Base-by-base conservation (phyloP, 2,329 filamentous ascomycete species). In the Truncatella angustata region DNA sequence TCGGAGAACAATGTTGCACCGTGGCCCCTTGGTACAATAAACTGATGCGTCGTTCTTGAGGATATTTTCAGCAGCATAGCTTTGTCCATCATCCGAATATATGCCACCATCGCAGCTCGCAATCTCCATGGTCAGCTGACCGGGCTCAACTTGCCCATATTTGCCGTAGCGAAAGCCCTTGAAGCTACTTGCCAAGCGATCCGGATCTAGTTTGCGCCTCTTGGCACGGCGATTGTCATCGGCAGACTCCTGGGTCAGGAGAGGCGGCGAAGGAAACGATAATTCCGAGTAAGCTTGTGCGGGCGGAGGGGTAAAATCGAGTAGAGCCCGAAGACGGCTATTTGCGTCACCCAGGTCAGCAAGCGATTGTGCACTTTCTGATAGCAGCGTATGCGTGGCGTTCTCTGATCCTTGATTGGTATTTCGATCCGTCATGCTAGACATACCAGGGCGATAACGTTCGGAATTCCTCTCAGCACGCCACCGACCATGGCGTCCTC, bases 1-100 rank as follows among this genome's bases (percentile, higher is more conserved):
- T 53, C 84, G 83, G 52, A 97, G 71, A 11, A 97, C 78, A 60
- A 97, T 84, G 64, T 96, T 96, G 73, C 91, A 97, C 53, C 85
- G 82, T 55, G 88, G 88, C n/a, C 84, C 86, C 66, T 93, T 90
- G 34, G 91, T 96, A 70, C 91, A 95, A 66, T 97, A 97, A 2
- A 96, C 90, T 10, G 87, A 89, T 53, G 79, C 78, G 69, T 97
- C 90, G 66, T 92, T 86, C 59, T 82, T 85, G 56, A 97, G 77
- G 24, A 97, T 86, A 66, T 96, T 96, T 60, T 92, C 89, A 18
- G 87, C 84, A 11, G 81, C 80, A 57, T 90, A 89, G 10, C 60
- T 61, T 23, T 62, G 76, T 72, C 50, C 76, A 72, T 86, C 82
- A 56, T 87, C 85, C 47, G 80, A 77, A 62, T 79, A 85, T 53